Evolutionary conservation across 192 early-diverging fungal species (phyloP).

Genomic region (Spizellomyces punctatus): DNA sequence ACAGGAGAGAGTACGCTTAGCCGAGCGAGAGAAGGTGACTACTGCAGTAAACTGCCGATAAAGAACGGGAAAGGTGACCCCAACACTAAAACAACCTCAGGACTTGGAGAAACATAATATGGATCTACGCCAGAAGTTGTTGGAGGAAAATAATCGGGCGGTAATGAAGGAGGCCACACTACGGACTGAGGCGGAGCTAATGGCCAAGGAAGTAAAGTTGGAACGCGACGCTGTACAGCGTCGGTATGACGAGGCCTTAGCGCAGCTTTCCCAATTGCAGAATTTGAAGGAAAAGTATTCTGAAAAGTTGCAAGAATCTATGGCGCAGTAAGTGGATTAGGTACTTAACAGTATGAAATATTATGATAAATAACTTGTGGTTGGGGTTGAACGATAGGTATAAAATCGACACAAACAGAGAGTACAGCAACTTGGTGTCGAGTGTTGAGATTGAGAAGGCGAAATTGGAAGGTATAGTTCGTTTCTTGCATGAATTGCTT

Average conservation of each 20-base stretch:
- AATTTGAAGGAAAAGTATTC: constrained; percentile 47
- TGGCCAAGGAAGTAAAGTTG: constrained; percentile 32
- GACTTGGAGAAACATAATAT: constrained; percentile 45
- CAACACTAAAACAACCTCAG: constrained; percentile 3
- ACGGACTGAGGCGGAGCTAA: constrained; percentile 46
- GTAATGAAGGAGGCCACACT: constrained; percentile 38
- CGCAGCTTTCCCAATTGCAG: constrained; percentile 32
- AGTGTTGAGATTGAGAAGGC: constrained; percentile 44
- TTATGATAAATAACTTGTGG: neutral
- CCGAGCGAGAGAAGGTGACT: constrained; percentile 40
- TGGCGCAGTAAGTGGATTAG: constrained; percentile 39
- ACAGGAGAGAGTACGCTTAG: constrained; percentile 25
- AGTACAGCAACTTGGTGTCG: constrained; percentile 35
- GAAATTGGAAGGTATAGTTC: constrained; percentile 30
- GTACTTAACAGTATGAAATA: neutral
- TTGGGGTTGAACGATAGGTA: constrained; percentile 29
- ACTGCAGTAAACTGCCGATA: neutral
- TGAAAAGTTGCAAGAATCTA: constrained; percentile 45
- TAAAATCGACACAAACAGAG: constrained; percentile 48
- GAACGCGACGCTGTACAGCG: constrained; percentile 37
- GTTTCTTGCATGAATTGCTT: neutral
- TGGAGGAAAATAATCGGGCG: constrained; percentile 39
- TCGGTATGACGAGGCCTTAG: constrained; percentile 33
- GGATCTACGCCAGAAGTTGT: constrained; percentile 39
- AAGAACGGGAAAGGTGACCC: no score